These are phyloP conservation scores for Termitomyces titanicus DNA, from an alignment of 768 basidiomycete genomes.

Conservation along the genomic window DNA sequence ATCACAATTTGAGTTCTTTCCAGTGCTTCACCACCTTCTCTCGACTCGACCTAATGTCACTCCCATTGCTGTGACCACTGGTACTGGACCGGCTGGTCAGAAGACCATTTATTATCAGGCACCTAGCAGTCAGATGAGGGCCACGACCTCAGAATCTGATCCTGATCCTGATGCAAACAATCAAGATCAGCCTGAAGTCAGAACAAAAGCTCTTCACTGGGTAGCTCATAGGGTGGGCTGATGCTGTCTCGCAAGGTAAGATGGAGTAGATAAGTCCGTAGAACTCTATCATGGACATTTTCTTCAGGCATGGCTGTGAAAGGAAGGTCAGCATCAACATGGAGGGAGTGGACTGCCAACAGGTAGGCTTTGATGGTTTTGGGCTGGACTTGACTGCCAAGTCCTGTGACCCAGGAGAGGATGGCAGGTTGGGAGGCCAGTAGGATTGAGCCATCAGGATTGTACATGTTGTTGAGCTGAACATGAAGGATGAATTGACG, in stretches of 20 bases:
- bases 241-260: not conserved
- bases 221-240: slow-evolving; percentile 2
- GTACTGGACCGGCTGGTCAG: not conserved
- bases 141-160: too few relatives aligned
- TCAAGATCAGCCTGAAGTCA: slow-evolving; percentile 1
- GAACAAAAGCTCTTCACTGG: not conserved
- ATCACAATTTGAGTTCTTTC: not conserved
- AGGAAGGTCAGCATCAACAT: too few relatives aligned
- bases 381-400: too few relatives aligned
- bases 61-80: not conserved
- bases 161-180: not conserved
- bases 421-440: too few relatives aligned
- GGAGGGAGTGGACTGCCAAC: too few relatives aligned
- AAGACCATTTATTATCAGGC: not conserved
- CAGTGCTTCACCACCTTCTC: not conserved
- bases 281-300: slow-evolving; percentile 2
- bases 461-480: too few relatives aligned
- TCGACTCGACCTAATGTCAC: not conserved
- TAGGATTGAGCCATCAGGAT: too few relatives aligned
- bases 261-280: slow-evolving; percentile 1
- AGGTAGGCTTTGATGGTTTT: too few relatives aligned
- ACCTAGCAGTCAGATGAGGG: not conserved
- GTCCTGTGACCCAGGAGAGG: too few relatives aligned
- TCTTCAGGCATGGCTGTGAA: not conserved
- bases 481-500: too few relatives aligned